Evolutionary conservation across 2,329 filamentous ascomycete genomes (phyloP), one percentile per base, ranked within the genome.

Genomic region (Microdochium nivale): DNA sequence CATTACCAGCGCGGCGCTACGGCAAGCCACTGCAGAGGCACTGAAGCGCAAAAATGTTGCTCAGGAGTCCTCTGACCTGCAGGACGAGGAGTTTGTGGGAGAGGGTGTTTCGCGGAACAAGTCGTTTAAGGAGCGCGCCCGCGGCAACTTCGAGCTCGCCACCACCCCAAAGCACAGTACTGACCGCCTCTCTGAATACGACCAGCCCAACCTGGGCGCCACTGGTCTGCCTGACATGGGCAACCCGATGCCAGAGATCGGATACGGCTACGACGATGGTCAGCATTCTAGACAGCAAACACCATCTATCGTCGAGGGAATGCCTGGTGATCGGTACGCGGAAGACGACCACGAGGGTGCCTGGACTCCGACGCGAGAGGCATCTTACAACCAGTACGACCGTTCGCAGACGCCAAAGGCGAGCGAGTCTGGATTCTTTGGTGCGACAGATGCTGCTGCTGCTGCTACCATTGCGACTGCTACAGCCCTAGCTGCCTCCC

Each of bases 261-360:
- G 86, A 3, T 86, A 88, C 57, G 72, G 68, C 49, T 71, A 75
- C 53, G 74, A 78, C 11, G 78, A 81, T 35, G 40, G 40, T 19
- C 68, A 70, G 23, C 53, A 58, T 19, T 47, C 51, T 16, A 90
- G 95, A 55, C 78, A 89, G 16, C 85, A 82, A 47, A 95, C 90
- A 19, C 90, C 90, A 2, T 96, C 91, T 0, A 77, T 91, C 49
- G 83, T 95, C 40, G 80, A 90, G 57, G 89, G 87, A 19, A 85
- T 84, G 1, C 79, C 87, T 49, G 84, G 81, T 49, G 81, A 79
- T 27, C 58, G 59, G 2, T 62, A 67, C 9, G 53, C 65, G 16
- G 58, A 58, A 40, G 56, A 60, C 25, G 51, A 54, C 25, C 59
- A 57, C 10, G 58, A 66, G 48, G 70, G 66, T 40, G 61, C 64